Evolutionary conservation across 176 grass and related monocot species (phyloP).

Genomic region (Cymbopogon citratus): DNA sequence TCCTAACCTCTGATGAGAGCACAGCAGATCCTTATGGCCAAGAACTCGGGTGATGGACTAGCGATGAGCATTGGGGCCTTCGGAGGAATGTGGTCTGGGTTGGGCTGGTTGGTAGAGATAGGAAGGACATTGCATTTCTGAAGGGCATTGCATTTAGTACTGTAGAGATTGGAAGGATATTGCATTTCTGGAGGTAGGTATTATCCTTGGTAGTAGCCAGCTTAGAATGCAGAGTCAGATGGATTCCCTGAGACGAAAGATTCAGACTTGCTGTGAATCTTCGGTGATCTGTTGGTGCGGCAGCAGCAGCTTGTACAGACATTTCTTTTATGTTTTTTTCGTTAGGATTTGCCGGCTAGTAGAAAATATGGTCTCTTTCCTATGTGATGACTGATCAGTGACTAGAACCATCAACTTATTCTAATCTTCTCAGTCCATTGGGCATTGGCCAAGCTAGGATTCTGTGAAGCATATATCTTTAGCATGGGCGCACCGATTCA

Average conservation of each 20-base stretch:
- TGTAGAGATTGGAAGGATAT: neutral
- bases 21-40: neutral
- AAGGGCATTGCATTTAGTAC: neutral
- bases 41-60: neutral
- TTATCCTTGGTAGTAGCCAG: constrained; percentile 6
- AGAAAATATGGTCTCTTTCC: neutral
- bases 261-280: neutral
- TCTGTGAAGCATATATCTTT: neutral
- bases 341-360: neutral
- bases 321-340: neutral
- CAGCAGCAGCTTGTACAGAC: constrained; percentile 1
- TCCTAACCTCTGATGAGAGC: neutral
- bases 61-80: neutral
- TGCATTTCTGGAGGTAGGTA: constrained; percentile 9
- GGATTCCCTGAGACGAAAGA: neutral
- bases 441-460: neutral
- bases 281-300: neutral
- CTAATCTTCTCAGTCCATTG: neutral
- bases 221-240: neutral
- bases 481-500: neutral
- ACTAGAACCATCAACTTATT: neutral
- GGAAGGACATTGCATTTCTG: neutral
- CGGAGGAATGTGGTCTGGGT: neutral
- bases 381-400: neutral
- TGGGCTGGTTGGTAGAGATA: neutral